phyloP scores from a whole-genome alignment of 2,329 filamentous ascomycete genomes.

The Fusarium sp. region DNA sequence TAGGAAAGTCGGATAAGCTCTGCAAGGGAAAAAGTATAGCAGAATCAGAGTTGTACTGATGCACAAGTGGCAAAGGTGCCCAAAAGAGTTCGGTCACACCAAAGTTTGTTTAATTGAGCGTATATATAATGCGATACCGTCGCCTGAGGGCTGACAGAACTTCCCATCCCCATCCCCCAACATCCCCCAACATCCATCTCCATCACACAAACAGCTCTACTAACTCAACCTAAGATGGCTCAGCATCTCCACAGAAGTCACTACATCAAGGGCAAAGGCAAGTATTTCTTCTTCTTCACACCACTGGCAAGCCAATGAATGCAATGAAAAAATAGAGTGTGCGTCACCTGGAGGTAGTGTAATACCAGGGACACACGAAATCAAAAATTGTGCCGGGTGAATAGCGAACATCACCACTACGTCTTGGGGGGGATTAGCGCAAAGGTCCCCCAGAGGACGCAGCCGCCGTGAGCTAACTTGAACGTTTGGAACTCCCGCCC shows the following conservation, averaged over 20 bases:
- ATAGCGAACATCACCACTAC: neutral
- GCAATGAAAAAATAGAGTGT: conserved; percentile 1
- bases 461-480: no score
- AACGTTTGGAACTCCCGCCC: no score
- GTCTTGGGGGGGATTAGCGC: neutral
- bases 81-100: neutral
- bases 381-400: neutral
- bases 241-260: neutral
- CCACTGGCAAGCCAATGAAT: conserved; percentile 7
- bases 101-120: neutral
- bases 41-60: neutral
- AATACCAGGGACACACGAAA: neutral
- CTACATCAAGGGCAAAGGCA: neutral
- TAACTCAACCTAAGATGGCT: neutral
- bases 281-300: conserved; percentile 4
- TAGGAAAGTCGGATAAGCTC: neutral
- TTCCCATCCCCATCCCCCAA: neutral
- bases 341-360: conserved; percentile 3
- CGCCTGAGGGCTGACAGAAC: neutral
- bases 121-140: neutral
- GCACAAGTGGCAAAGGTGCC: neutral
- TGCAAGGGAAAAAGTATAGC: neutral
- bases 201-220: neutral
- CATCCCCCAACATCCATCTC: neutral
- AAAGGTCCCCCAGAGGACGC: neutral